These are phyloP conservation scores for Globisporangium irregulare DNA, from an alignment of 352 stramenopile species.

Conservation along the genomic window DNA sequence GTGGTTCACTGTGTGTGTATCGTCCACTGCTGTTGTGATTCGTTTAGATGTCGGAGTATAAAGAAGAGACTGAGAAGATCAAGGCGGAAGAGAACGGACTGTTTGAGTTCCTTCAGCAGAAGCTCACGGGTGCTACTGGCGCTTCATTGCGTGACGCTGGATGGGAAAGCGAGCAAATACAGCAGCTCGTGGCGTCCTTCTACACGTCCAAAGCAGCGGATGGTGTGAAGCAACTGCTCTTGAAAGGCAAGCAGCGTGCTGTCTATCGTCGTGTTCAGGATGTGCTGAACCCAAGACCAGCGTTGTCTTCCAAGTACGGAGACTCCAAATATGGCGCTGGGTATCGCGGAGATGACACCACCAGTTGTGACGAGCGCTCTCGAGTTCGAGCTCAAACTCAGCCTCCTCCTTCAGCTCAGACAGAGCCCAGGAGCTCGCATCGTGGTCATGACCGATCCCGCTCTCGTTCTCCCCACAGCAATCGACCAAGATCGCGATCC, in stretches of 20 bases:
- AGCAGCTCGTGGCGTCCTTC: slow-evolving; percentile 14
- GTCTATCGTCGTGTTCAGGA: slow-evolving; percentile 17
- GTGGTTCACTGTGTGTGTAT: neutral
- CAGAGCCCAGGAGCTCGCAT: neutral
- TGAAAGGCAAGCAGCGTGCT: slow-evolving; percentile 29
- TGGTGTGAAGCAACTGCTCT: slow-evolving; percentile 19
- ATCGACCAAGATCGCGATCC: slow-evolving; percentile 6
- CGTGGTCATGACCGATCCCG: neutral
- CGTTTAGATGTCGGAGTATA: slow-evolving; percentile 22
- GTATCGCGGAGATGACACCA: slow-evolving; percentile 12
- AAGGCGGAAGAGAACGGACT: slow-evolving; percentile 24
- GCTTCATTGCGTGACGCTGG: slow-evolving; percentile 9
- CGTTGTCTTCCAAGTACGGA: slow-evolving; percentile 18
- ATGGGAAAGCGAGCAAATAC: slow-evolving; percentile 10
- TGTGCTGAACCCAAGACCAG: neutral
- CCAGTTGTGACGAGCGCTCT: slow-evolving; percentile 1
- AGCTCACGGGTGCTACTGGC: slow-evolving; percentile 19
- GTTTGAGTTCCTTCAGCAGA: slow-evolving; percentile 31
- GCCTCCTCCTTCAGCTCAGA: neutral
- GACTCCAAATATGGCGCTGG: slow-evolving; percentile 22
- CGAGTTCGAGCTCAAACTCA: neutral
- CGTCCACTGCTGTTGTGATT: neutral
- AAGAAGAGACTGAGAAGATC: slow-evolving; percentile 16
- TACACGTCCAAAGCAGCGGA: slow-evolving; percentile 11
- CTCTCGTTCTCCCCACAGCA: neutral